Evolutionary conservation across 192 early-diverging fungal genomes (phyloP).

Genomic region (Backusella parvicylindrica): DNA sequence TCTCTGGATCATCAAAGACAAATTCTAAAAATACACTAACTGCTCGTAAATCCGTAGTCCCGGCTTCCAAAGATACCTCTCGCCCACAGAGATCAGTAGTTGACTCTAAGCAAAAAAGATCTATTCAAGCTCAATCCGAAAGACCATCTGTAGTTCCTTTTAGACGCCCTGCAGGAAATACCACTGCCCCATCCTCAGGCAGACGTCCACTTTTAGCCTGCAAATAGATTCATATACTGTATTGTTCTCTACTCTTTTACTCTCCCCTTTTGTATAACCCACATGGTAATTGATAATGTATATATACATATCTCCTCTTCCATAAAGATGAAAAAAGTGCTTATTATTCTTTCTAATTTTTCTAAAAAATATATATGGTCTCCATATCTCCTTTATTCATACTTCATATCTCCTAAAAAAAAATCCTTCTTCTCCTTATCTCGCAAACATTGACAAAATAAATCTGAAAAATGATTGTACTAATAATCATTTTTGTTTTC

Average conservation of each 20-base stretch:
- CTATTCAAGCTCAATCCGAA: neutral
- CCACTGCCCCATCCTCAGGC: neutral
- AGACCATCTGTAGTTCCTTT: constrained; percentile 12
- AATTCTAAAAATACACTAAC: neutral
- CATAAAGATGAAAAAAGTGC: neutral
- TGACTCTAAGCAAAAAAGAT: neutral
- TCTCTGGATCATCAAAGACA: neutral
- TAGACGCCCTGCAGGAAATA: constrained; percentile 1
- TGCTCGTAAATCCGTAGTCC: neutral
- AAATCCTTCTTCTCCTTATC: neutral
- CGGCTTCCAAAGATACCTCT: neutral
- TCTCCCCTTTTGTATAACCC: constrained; percentile 13
- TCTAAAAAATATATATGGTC: neutral
- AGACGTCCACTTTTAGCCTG: constrained; percentile 2
- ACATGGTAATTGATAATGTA: neutral
- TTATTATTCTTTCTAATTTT: neutral
- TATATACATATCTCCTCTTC: neutral
- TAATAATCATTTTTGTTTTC: neutral
- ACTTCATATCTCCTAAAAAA: neutral
- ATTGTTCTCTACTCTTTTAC: neutral
- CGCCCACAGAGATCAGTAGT: neutral
- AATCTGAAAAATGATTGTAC: neutral
- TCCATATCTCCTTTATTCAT: neutral
- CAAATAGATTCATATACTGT: constrained; percentile 1
- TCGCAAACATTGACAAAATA: neutral